phyloP scores from a whole-genome alignment of 192 early-diverging fungal species.

The Geranomyces michiganensis region DNA sequence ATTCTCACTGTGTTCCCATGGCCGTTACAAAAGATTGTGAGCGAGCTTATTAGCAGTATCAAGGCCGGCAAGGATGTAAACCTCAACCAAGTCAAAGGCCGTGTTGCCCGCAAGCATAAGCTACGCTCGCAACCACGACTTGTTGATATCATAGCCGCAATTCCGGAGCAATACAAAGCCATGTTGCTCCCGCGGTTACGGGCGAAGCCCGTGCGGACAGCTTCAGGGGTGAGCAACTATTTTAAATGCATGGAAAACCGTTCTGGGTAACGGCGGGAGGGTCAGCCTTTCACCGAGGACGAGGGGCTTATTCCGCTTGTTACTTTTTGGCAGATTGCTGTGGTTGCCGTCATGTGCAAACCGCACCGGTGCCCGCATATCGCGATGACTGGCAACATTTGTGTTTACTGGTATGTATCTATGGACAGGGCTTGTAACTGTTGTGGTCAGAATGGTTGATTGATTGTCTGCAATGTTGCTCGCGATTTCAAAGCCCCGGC shows the following conservation, averaged over 20 bases:
- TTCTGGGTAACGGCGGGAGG: too few relatives aligned
- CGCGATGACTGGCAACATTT: constrained; percentile 99
- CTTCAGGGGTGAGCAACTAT: constrained; percentile 69
- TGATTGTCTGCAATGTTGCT: not conserved
- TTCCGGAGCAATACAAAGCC: constrained; percentile 89
- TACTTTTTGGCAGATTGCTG: constrained; percentile 70
- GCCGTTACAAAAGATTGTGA: constrained; percentile 70
- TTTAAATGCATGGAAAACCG: not conserved
- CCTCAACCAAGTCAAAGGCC: constrained; percentile 81
- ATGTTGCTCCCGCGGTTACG: constrained; percentile 84
- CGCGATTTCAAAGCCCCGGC: constrained; percentile 67
- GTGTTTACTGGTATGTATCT: constrained; percentile 65
- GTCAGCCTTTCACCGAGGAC: too few relatives aligned
- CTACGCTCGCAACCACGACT: constrained; percentile 88
- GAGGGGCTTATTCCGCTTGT: not conserved
- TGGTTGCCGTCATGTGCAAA: constrained; percentile 96
- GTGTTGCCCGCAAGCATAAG: constrained; percentile 58
- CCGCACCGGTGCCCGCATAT: constrained; percentile 98
- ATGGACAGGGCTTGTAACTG: too few relatives aligned
- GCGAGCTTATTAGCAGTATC: constrained; percentile 77
- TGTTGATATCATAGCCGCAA: constrained; percentile 97
- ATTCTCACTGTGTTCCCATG: not conserved
- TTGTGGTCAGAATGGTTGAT: constrained; percentile 30
- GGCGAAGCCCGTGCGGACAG: constrained; percentile 96
- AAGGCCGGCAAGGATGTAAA: constrained; percentile 76